phyloP scores from a whole-genome alignment of 306 rosid genomes.

The Datisca glomerata region DNA sequence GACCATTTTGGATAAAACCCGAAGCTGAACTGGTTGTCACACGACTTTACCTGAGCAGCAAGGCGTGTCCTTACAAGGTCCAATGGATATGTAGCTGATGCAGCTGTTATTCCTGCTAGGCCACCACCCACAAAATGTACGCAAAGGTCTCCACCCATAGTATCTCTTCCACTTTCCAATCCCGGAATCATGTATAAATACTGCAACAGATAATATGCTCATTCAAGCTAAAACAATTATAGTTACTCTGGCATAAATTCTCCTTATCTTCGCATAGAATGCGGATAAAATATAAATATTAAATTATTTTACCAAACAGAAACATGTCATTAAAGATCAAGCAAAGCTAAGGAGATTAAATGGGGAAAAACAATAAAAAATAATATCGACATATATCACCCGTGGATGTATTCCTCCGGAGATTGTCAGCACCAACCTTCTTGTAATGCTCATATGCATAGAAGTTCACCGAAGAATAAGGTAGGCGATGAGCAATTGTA shows the following conservation, averaged over 20 bases:
- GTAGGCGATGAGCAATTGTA: slow-evolving; percentile 90
- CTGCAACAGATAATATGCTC: slow-evolving; percentile 29
- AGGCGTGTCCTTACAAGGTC: slow-evolving; percentile 98
- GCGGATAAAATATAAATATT: too few relatives aligned
- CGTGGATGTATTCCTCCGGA: too few relatives aligned
- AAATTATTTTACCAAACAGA: too few relatives aligned
- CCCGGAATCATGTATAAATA: slow-evolving; percentile 40
- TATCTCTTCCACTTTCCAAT: slow-evolving; percentile 35
- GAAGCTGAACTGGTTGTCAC: too few relatives aligned
- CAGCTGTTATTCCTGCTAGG: slow-evolving; percentile 89
- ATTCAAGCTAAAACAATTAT: too few relatives aligned
- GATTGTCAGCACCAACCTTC: slow-evolving; percentile 44
- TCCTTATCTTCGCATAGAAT: too few relatives aligned
- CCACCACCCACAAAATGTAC: slow-evolving; percentile 85
- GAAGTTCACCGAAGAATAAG: slow-evolving; percentile 88
- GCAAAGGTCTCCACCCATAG: slow-evolving; percentile 43
- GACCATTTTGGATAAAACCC: too few relatives aligned
- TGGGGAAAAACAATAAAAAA: background rate
- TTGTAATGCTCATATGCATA: slow-evolving; percentile 88
- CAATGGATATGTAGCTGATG: slow-evolving; percentile 81
- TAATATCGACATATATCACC: background rate
- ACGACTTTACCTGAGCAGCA: slow-evolving; percentile 94
- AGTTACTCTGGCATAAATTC: too few relatives aligned
- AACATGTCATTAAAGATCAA: slow-evolving; percentile 1
- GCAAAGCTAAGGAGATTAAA: too few relatives aligned